These are phyloP conservation scores for Cladosporium sp. DNA, from an alignment of 2,329 filamentous ascomycete genomes.

Conservation along the genomic window DNA sequence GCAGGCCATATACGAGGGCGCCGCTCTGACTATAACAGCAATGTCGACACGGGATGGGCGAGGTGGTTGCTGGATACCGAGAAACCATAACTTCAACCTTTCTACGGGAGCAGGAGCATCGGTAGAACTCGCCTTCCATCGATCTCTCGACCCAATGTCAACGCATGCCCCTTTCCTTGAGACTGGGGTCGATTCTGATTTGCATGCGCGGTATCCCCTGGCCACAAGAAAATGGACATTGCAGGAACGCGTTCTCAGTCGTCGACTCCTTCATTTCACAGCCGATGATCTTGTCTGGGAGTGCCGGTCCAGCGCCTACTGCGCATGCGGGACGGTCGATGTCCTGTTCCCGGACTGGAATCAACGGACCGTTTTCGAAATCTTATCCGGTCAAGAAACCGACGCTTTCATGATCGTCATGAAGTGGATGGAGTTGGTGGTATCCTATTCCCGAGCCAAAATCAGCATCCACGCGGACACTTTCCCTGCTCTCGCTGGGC, in stretches of 20 bases:
- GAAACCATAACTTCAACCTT: neutral
- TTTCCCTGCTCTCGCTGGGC: constrained; percentile 1
- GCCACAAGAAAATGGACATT: constrained; percentile 2
- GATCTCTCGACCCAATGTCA: neutral
- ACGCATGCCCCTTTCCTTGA: neutral
- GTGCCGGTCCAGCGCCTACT: neutral
- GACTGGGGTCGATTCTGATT: neutral
- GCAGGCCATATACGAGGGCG: neutral
- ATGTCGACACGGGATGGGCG: neutral
- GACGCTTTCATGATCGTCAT: neutral
- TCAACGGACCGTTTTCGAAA: neutral
- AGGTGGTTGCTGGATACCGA: neutral
- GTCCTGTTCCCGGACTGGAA: neutral
- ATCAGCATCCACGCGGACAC: neutral
- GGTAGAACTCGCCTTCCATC: neutral
- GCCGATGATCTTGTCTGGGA: neutral
- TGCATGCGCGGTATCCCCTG: neutral
- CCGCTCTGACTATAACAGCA: neutral
- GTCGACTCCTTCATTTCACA: neutral
- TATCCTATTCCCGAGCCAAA: neutral
- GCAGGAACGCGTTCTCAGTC: neutral
- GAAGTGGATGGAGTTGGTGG: neutral
- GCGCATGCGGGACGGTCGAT: neutral
- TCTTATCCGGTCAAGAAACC: neutral
- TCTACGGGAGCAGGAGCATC: neutral